Conservation (phyloP, 805 yeast genomes). For the Suhomyces vadensis region DNA sequence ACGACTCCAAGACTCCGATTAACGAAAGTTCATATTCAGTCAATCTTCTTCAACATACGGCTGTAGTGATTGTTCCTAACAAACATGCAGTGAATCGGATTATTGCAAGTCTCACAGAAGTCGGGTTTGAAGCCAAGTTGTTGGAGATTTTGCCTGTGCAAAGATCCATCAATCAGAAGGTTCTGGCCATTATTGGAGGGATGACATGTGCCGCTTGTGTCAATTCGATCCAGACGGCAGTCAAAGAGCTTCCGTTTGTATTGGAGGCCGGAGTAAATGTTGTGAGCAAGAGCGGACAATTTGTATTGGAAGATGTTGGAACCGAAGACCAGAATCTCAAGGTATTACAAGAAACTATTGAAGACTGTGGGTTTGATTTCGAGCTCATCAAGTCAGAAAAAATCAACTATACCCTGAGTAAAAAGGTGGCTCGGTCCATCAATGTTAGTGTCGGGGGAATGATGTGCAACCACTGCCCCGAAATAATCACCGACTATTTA, state of each 20-base stretch:
- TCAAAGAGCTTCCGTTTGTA: slow-evolving; percentile 51
- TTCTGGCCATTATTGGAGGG: slow-evolving; percentile 67
- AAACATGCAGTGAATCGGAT: slow-evolving; percentile 45
- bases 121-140: slow-evolving; percentile 49
- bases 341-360: slow-evolving; percentile 50
- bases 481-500: slow-evolving; percentile 49
- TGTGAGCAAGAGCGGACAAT: slow-evolving; percentile 63
- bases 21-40: slow-evolving; percentile 45
- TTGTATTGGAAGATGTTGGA: slow-evolving; percentile 49
- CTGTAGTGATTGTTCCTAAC: slow-evolving; percentile 53
- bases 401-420: slow-evolving; percentile 48
- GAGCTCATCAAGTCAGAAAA: slow-evolving; percentile 45
- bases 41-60: slow-evolving; percentile 53
- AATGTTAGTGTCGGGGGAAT: slow-evolving; percentile 61
- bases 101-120: slow-evolving; percentile 26
- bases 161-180: slow-evolving; percentile 47
- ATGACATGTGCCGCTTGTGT: slow-evolving; percentile 77
- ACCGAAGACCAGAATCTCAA: slow-evolving; percentile 27
- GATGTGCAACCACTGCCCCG: slow-evolving; percentile 73
- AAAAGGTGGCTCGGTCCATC: slow-evolving; percentile 54
- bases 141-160: slow-evolving; percentile 62
- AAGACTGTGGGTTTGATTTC: slow-evolving; percentile 68
- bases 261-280: slow-evolving; percentile 54
- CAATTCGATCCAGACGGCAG: slow-evolving; percentile 51
- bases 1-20: neutral